phyloP scores from a whole-genome alignment of 148 eudicot species.

The Silene conica region DNA sequence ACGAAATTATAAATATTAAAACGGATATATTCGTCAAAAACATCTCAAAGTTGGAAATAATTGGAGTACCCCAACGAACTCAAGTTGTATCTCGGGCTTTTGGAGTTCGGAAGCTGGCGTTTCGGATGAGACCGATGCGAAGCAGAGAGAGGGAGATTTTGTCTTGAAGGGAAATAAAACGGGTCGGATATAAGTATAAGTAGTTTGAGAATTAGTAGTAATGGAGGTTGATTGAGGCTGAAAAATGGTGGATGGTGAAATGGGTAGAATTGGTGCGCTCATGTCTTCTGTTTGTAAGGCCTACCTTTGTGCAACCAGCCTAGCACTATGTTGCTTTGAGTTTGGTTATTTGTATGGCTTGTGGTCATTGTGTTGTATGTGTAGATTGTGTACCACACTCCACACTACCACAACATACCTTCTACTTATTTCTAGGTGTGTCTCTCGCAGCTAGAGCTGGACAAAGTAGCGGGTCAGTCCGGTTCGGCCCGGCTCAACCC shows the following conservation, averaged over 20 bases:
- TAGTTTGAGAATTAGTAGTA: conserved; percentile 3
- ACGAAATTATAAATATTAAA: background rate
- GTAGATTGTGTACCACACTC: too few species aligned
- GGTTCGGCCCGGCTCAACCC: too few species aligned
- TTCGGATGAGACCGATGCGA: conserved; percentile 36
- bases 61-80: conserved; percentile 65
- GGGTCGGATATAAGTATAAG: conserved; percentile 23
- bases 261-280: conserved; percentile 36
- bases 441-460: too few species aligned
- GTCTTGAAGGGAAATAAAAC: conserved; percentile 17
- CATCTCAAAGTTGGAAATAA: too few species aligned
- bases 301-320: too few species aligned
- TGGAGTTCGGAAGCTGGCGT: conserved; percentile 29
- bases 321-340: too few species aligned
- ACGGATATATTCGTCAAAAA: too few species aligned
- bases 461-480: too few species aligned
- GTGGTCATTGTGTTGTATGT: too few species aligned
- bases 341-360: too few species aligned
- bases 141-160: conserved; percentile 25
- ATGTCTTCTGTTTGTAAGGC: conserved; percentile 12
- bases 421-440: background rate
- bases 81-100: conserved; percentile 68
- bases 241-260: conserved; percentile 32
- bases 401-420: background rate
- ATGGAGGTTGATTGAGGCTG: conserved; percentile 32